Evolutionary conservation across 2,329 filamentous ascomycete species (phyloP), one percentile per base, ranked within the genome.

Genomic region (Podosphaera xanthii): DNA sequence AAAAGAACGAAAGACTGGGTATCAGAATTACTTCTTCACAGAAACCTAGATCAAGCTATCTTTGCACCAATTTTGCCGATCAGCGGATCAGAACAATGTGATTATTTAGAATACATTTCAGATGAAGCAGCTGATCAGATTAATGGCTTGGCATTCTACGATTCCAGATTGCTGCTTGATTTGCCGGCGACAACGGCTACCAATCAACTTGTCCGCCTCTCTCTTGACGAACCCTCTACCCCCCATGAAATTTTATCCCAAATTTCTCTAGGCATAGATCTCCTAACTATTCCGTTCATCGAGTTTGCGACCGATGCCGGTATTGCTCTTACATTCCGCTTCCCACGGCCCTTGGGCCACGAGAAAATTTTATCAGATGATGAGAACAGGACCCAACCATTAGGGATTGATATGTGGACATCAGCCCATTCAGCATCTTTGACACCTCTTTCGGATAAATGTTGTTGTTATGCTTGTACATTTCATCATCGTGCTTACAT

Each of bases 1-100:
- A 88, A 92, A 67, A 78, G 91, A 60, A 95, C 87, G 0, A 85
- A 92, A 68, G 77, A 79, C 44, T 97, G 89, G 87, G 74, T 91
- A 22, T 78, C 80, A 33, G 79, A 85, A 62, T 80, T 88, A 57
- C 74, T 89, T 42, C 71, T 69, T 9, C 61, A 65, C 30, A 68
- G 69, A 30, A 63, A 67, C n/a, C 63, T 62, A 34, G 65, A 67
- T 22, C 65, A 68, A 34, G 71, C 74, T 2, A 71, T 84, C 63
- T 80, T 85, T 71, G 76, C 83, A 2, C 80, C 82, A 0, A 74
- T 95, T 0, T 75, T 95, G 30, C 87, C 91, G 0, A 76, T 95
- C 0, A 78, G 85, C 34, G 81, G 82, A 61, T 77, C 83, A 12
- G 76, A 84, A 61, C 91, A 98, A 69, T 83, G 79, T 69, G 80